Conservation (phyloP, 1,284 basidiomycete genomes). For the Lentinula novae-zelandiae region DNA sequence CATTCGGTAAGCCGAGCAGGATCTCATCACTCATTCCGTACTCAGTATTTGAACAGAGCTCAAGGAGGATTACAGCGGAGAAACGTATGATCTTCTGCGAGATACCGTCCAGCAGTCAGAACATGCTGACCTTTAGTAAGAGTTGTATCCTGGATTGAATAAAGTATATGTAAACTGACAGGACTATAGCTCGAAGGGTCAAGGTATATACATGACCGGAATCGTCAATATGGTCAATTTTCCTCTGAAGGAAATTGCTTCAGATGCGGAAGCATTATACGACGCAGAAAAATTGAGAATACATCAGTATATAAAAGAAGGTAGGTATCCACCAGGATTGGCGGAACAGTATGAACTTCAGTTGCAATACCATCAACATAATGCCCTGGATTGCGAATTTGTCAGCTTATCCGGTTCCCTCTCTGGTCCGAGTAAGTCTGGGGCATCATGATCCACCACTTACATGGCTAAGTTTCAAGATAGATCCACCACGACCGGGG, state of each 20-base stretch:
- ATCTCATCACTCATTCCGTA: not conserved
- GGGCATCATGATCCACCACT: no score
- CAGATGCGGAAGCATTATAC: constrained; percentile 17
- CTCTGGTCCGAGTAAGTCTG: not conserved
- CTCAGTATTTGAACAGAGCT: constrained; percentile 21
- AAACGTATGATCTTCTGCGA: constrained; percentile 28
- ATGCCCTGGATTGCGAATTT: not conserved
- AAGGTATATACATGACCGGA: constrained; percentile 26
- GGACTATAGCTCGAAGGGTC: constrained; percentile 10
- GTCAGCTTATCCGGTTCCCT: not conserved
- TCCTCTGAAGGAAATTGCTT: constrained; percentile 20
- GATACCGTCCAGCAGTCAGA: constrained; percentile 24
- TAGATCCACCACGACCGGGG: constrained; percentile 19
- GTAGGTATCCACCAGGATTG: constrained; percentile 25
- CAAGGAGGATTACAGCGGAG: constrained; percentile 23
- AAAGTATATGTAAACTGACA: not conserved
- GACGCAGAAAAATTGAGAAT: constrained; percentile 24
- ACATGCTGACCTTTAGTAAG: constrained; percentile 30
- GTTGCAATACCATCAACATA: constrained; percentile 11
- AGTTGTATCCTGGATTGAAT: not conserved
- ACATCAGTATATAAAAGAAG: constrained; percentile 15
- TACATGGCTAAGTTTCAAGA: not conserved
- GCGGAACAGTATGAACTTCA: constrained; percentile 33
- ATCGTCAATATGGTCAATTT: constrained; percentile 25
- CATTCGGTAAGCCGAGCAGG: constrained; percentile 1